phyloP scores from a whole-genome alignment of 1,284 basidiomycete genomes.

The Cerioporus squamosus region DNA sequence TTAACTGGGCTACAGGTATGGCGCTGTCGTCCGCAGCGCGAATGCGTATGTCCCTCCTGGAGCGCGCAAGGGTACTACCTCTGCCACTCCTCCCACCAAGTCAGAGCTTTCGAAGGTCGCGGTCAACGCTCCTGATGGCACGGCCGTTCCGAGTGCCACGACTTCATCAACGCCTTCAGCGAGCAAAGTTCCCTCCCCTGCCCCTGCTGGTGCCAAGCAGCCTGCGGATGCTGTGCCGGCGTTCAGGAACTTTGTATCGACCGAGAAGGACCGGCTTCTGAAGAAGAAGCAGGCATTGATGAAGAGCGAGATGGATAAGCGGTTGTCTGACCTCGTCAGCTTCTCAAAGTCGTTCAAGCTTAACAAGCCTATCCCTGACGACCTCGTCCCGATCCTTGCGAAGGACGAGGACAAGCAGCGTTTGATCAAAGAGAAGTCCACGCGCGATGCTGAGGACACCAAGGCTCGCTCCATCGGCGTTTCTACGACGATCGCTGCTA shows the following conservation, averaged over 20 bases:
- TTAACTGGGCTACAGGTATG: constrained; percentile 64
- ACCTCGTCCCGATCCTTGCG: constrained; percentile 89
- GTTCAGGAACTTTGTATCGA: constrained; percentile 89
- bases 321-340: constrained; percentile 89
- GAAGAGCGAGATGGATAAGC: constrained; percentile 93
- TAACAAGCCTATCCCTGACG: constrained; percentile 92
- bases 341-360: constrained; percentile 97
- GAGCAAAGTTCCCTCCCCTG: constrained; percentile 62
- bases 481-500: constrained; percentile 39
- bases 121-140: constrained; percentile 72
- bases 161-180: constrained; percentile 34
- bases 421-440: constrained; percentile 78
- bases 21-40: constrained; percentile 86
- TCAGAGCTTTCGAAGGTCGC: constrained; percentile 69
- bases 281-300: constrained; percentile 90
- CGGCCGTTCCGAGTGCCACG: constrained; percentile 35
- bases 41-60: constrained; percentile 95
- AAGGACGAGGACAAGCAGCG: constrained; percentile 91
- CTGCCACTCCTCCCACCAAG: constrained; percentile 42
- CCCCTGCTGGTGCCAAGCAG: constrained; percentile 43
- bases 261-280: constrained; percentile 85
- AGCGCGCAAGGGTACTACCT: constrained; percentile 57
- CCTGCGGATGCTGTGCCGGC: constrained; percentile 74
- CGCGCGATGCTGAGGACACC: constrained; percentile 65
- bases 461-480: constrained; percentile 71